phyloP scores from a whole-genome alignment of 345 rosid species.

The Gossypium turneri region DNA sequence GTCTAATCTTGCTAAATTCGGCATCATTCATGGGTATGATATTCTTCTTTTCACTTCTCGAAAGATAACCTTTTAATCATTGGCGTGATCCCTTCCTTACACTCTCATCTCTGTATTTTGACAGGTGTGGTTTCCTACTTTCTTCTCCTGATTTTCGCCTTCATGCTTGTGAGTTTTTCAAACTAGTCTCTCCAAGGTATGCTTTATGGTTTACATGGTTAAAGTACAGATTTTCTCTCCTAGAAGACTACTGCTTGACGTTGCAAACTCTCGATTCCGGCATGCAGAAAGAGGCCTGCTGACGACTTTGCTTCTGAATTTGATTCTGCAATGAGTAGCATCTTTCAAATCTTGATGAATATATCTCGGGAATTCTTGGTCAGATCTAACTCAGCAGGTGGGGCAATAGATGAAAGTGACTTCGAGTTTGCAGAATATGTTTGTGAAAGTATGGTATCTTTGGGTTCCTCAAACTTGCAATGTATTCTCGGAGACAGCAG shows the following conservation, averaged over 20 bases:
- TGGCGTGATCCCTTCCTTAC: conserved; percentile 15
- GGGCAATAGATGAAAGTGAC: conserved; percentile 61
- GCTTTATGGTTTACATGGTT: conserved; percentile 13
- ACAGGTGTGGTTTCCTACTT: conserved; percentile 76
- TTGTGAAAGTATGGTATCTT: conserved; percentile 85
- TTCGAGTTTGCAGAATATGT: conserved; percentile 74
- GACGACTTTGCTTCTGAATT: conserved; percentile 71
- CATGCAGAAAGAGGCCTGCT: conserved; percentile 72
- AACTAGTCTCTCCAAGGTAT: conserved; percentile 80
- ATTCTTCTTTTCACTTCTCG: background rate
- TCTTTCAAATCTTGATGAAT: conserved; percentile 77
- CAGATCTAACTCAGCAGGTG: conserved; percentile 52
- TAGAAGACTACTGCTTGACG: conserved; percentile 9
- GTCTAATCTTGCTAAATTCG: conserved; percentile 77
- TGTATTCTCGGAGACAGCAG: conserved; percentile 56
- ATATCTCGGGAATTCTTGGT: conserved; percentile 61
- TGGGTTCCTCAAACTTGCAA: conserved; percentile 80
- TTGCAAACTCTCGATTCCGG: conserved; percentile 15
- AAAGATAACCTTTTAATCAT: conserved; percentile 15
- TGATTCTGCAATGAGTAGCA: conserved; percentile 67
- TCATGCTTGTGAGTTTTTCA: conserved; percentile 96
- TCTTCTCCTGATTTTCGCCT: conserved; percentile 83
- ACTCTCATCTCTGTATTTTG: conserved; percentile 11
- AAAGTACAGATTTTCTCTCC: background rate
- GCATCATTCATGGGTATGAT: conserved; percentile 83